A percentile compares a stretch with the other conserved stretches of the same genome.
Conservation (phyloP, 2,329 filamentous ascomycete genomes). For the Stemphylium beticola region DNA sequence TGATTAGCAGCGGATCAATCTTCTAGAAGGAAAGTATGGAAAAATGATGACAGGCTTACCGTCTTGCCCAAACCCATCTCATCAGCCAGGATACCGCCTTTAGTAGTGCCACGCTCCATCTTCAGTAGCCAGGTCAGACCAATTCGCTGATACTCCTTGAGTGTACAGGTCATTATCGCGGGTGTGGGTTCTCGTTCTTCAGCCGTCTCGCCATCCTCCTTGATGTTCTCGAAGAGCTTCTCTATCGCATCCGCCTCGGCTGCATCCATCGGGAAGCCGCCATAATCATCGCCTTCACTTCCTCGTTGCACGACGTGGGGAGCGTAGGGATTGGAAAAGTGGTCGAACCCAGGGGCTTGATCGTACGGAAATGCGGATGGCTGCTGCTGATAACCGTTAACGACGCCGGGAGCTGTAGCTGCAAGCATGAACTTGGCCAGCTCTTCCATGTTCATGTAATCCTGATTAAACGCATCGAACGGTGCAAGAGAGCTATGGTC, state of each 20-base stretch:
- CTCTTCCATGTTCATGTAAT: constrained; percentile 34
- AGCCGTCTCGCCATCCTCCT: constrained; percentile 43
- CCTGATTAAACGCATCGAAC: constrained; percentile 26
- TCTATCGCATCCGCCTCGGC: constrained; percentile 33
- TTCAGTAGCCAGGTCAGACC: constrained; percentile 78
- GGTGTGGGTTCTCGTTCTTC: constrained; percentile 73
- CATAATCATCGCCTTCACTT: constrained; percentile 25
- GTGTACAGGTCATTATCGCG: constrained; percentile 66
- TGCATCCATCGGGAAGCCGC: constrained; percentile 17
- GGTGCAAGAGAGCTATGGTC: constrained; percentile 12
- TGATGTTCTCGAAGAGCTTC: constrained; percentile 42
- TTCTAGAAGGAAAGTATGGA: not conserved
- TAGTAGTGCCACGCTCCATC: constrained; percentile 73
- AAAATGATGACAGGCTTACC: constrained; percentile 51
- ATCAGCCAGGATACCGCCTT: constrained; percentile 71
- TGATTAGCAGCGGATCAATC: not conserved
- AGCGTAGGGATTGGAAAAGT: not conserved
- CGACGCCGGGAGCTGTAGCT: constrained; percentile 18
- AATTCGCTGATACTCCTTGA: constrained; percentile 84
- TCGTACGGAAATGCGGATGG: not conserved
- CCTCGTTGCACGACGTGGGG: not conserved
- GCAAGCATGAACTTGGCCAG: constrained; percentile 38
- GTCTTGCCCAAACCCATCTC: constrained; percentile 84
- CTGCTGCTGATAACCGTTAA: constrained; percentile 22
- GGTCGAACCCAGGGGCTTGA: not conserved